Evolutionary conservation across 352 stramenopile genomes (phyloP), one percentile per base, ranked within the genome.

Genomic region (Globisporangium solare): DNA sequence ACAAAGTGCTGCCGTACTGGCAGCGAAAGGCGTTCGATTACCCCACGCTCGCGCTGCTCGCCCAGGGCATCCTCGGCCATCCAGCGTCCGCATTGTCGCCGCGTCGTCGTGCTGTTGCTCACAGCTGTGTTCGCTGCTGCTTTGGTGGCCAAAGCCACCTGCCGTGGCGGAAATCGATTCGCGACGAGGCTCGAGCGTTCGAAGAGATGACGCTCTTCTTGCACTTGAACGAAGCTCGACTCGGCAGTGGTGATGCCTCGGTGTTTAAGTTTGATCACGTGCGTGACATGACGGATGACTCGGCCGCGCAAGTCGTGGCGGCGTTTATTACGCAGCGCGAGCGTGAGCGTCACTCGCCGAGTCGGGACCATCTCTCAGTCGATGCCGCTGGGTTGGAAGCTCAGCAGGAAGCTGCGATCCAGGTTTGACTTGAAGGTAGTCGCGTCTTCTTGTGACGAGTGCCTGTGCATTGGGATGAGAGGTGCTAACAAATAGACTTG

Each of bases 21-120:
- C 49, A 67, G 27, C 61, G 53, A 21, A 67, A 67, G 51, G 27
- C 61, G 40, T 67, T 67, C 15, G 61, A 67, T 35, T 64, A 57
- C n/a, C 61, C 61, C n/a, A 61, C 52, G 17, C 56, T 67, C 31
- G 50, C 61, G 4, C 32, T 60, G 8, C 24, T 57, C 7, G 59
- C 59, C 7, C 59, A 66, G n/a, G 47, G 35, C 0, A 22, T 15
- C 12, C 45, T 66, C 3, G 53, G 53, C 1, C 45, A 61, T 35
- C 45, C 59, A 14, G 52, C 42, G 13, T 43, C 27, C 27, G 3
- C 17, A 6, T 6, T n/a, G 39, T n/a, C 17, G 2, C 39, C 13
- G 12, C 10, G 3, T 43, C 39, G 2, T 43, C 17, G 13, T n/a
- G 39, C 39, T 45, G 15, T 14, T 47, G 17, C 17, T 43, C 17